A percentile compares a stretch with the other conserved stretches of the same genome.
These are phyloP conservation scores for Pythium folliculosum DNA, from an alignment of 352 stramenopile genomes.

Conservation along the genomic window DNA sequence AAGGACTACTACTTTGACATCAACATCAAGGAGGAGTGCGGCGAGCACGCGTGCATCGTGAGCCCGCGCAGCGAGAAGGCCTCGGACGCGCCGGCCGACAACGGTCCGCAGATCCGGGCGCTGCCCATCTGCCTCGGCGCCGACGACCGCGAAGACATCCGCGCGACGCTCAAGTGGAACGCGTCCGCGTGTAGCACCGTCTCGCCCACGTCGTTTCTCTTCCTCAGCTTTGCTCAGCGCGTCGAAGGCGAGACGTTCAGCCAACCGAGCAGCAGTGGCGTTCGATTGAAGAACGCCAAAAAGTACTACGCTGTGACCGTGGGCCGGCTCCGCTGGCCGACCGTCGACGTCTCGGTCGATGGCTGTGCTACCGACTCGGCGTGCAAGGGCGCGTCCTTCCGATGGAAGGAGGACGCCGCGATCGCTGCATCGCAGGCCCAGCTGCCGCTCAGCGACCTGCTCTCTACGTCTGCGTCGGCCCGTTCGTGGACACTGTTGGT, in stretches of 20 bases:
- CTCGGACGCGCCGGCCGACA: constrained; percentile 18
- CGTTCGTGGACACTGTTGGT: constrained; percentile 12
- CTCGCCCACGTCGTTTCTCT: constrained; percentile 21
- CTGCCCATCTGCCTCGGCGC: constrained; percentile 19
- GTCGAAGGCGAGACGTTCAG: constrained; percentile 24
- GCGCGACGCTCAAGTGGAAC: constrained; percentile 5
- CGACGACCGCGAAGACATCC: constrained; percentile 19
- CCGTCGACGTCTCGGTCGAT: background rate
- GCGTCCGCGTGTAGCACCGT: constrained; percentile 7
- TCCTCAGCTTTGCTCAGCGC: constrained; percentile 29
- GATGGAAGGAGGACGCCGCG: constrained; percentile 12
- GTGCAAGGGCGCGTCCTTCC: constrained; percentile 13
- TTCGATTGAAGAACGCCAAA: constrained; percentile 34
- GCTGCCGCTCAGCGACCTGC: constrained; percentile 11
- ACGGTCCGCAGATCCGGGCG: constrained; percentile 19
- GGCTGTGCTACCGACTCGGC: background rate
- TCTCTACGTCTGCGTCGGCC: background rate
- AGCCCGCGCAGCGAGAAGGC: constrained; percentile 22
- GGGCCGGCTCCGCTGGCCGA: constrained; percentile 17
- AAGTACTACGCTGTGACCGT: constrained; percentile 27
- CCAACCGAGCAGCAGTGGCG: constrained; percentile 15
- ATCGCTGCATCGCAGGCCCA: background rate
- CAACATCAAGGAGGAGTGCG: constrained; percentile 35
- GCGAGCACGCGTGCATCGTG: constrained; percentile 26
- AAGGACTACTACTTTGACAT: constrained; percentile 29